Percentiles rank a stretch among this genome's conserved stretches.
Evolutionary conservation across 192 early-diverging fungal species (phyloP).

Genomic region (Backusella tarrabulga): DNA sequence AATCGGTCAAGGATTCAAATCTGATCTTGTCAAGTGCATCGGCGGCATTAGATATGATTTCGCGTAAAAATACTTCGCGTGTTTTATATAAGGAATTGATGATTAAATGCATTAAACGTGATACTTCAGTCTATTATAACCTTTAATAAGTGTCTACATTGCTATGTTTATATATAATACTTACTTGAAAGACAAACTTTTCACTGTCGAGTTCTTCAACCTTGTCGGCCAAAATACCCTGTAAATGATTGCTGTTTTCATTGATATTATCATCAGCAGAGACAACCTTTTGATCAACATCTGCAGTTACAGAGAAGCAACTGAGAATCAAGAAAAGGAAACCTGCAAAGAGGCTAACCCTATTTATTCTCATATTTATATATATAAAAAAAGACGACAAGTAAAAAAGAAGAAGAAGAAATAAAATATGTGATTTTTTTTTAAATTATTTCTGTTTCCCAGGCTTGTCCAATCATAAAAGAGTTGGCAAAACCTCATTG

Average conservation of each 20-base stretch:
- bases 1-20: slow-evolving; percentile 74
- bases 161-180: not conserved
- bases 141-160: not conserved
- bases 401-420: not conserved
- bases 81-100: slow-evolving; percentile 97
- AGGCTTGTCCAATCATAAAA: slow-evolving; percentile 4
- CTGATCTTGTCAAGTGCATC: slow-evolving; percentile 96
- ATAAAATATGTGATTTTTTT: not conserved
- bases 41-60: slow-evolving; percentile 94
- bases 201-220: slow-evolving; percentile 26
- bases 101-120: slow-evolving; percentile 89
- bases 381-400: not conserved
- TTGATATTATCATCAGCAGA: not conserved
- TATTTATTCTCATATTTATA: slow-evolving; percentile 13
- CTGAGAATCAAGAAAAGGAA: not conserved
- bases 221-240: not conserved
- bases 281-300: not conserved
- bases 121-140: slow-evolving; percentile 76
- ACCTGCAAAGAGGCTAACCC: not conserved
- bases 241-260: not conserved
- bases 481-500: slow-evolving; percentile 17
- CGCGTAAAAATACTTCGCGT: slow-evolving; percentile 94
- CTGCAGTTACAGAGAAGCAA: not conserved
- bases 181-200: slow-evolving; percentile 35
- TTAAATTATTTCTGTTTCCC: not conserved